phyloP scores from a whole-genome alignment of 2,329 filamentous ascomycete genomes.

The Ampelomyces quisqualis region DNA sequence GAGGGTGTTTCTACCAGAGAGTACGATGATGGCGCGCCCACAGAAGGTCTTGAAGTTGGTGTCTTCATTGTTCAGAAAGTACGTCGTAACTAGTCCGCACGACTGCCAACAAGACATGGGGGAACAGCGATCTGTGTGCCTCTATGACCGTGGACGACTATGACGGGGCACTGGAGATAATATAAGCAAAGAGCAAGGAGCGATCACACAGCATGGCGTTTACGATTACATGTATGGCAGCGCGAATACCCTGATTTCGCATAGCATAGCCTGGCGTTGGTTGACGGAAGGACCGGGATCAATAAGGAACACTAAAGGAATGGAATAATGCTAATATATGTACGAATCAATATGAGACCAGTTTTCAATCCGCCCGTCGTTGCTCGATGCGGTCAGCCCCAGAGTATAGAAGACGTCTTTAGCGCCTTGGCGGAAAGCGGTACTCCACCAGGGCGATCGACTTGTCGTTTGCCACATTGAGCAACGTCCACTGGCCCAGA shows the following conservation, averaged over 20 bases:
- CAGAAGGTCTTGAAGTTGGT: conserved; percentile 50
- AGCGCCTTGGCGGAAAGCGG: no score
- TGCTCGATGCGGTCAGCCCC: no score
- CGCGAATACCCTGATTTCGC: conserved; percentile 8
- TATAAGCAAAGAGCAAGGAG: no score
- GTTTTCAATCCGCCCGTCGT: no score
- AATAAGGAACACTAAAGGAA: conserved; percentile 7
- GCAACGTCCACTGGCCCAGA: no score
- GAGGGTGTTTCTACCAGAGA: conserved; percentile 57
- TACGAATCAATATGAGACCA: no score
- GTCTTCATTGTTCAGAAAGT: conserved; percentile 49
- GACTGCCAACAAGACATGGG: conserved; percentile 2
- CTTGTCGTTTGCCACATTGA: no score
- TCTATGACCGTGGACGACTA: conserved; percentile 1
- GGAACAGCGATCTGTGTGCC: not conserved
- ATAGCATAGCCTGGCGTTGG: conserved; percentile 23
- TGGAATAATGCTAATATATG: conserved; percentile 17
- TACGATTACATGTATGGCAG: conserved; percentile 4
- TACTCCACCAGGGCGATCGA: no score
- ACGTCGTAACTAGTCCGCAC: conserved; percentile 7
- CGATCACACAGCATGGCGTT: conserved; percentile 4
- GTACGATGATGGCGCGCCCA: conserved; percentile 48
- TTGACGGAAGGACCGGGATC: conserved; percentile 3
- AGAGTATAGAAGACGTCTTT: no score
- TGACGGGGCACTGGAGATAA: no score